phyloP scores from a whole-genome alignment of 768 basidiomycete genomes.

The Amanita exitialis region DNA sequence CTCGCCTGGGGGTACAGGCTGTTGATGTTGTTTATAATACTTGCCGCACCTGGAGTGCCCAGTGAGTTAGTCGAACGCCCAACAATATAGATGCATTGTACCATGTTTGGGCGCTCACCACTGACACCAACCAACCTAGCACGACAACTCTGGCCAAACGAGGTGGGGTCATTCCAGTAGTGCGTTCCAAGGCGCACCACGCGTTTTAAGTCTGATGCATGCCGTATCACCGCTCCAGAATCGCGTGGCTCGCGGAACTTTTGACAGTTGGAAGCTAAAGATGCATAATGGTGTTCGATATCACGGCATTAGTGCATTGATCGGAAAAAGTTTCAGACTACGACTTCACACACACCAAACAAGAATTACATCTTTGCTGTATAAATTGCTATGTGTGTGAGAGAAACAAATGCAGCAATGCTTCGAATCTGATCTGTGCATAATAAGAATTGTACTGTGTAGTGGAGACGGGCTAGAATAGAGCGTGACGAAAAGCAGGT shows the following conservation, averaged over 20 bases:
- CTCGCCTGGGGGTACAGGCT: slow-evolving; percentile 32
- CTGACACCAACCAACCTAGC: background rate
- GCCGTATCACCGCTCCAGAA: too few species aligned
- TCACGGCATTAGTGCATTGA: too few species aligned
- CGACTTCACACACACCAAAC: too few species aligned
- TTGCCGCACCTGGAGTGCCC: slow-evolving; percentile 36
- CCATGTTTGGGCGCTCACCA: slow-evolving; percentile 4
- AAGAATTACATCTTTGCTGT: too few species aligned
- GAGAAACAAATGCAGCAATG: slow-evolving; percentile 6
- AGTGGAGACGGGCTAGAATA: slow-evolving; percentile 2
- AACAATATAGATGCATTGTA: background rate
- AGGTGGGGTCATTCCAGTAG: background rate
- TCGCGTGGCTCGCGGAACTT: too few species aligned
- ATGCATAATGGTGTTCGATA: too few species aligned
- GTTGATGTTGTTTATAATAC: slow-evolving; percentile 36
- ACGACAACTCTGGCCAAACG: background rate
- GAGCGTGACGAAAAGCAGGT: background rate
- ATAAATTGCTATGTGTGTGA: background rate
- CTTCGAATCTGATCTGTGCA: slow-evolving; percentile 6
- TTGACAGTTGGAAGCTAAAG: too few species aligned
- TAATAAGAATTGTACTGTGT: slow-evolving; percentile 1
- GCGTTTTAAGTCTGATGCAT: too few species aligned
- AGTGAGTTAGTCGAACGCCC: background rate
- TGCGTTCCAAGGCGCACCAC: background rate
- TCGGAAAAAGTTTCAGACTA: too few species aligned